phyloP scores from a whole-genome alignment of 2,329 filamentous ascomycete genomes.

The Cytospora chrysosperma region DNA sequence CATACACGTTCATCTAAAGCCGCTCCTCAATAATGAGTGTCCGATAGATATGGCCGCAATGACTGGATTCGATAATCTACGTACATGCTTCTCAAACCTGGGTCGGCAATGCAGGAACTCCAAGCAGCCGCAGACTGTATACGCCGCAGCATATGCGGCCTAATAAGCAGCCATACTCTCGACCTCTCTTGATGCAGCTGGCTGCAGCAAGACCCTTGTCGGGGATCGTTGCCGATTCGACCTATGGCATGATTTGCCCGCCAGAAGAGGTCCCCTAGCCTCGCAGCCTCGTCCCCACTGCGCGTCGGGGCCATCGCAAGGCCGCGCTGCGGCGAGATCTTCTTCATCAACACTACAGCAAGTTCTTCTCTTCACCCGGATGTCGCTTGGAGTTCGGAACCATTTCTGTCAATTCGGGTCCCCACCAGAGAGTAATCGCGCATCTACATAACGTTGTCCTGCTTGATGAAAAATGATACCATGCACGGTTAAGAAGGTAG shows the following conservation, averaged over 20 bases:
- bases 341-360: not conserved
- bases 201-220: not conserved
- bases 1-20: not conserved
- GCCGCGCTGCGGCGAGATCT: not conserved
- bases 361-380: not conserved
- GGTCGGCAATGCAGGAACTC: not conserved
- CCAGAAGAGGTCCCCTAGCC: not conserved
- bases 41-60: not conserved
- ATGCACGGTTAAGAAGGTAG: not conserved
- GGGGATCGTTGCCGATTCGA: not conserved
- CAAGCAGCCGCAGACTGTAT: not conserved
- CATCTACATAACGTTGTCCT: not conserved
- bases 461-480: too few relatives aligned
- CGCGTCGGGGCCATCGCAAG: not conserved
- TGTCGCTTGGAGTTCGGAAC: too few relatives aligned
- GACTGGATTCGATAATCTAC: not conserved
- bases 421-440: too few relatives aligned
- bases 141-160: conserved; percentile 1
- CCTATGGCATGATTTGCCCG: not conserved
- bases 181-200: not conserved
- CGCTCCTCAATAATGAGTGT: not conserved
- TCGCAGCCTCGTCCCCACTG: not conserved
- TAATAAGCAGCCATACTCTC: not conserved
- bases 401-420: too few relatives aligned
- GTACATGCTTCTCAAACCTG: not conserved